Percentiles rank a stretch among this genome's conserved stretches.
Evolutionary conservation across 306 rosid species (phyloP).

Genomic region (Trifolium repens): DNA sequence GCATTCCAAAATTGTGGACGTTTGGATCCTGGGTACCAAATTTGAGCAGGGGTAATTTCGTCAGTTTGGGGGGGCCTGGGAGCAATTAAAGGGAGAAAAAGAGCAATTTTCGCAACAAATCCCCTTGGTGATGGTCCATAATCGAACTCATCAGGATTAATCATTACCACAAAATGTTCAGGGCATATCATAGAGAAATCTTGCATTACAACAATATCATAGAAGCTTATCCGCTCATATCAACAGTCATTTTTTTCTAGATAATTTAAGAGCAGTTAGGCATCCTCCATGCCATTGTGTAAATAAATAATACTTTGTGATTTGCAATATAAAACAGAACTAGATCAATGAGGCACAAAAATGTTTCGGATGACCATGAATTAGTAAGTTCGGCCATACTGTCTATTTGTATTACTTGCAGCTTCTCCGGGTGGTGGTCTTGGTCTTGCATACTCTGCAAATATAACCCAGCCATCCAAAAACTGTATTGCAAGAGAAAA

Average conservation of each 20-base stretch:
- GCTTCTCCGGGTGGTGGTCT: slow-evolving; percentile 60
- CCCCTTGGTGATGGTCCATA: too few species aligned
- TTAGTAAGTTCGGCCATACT: slow-evolving; percentile 54
- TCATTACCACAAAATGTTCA: not conserved
- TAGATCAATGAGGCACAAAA: slow-evolving; percentile 36
- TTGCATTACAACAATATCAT: slow-evolving; percentile 33
- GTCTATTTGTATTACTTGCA: slow-evolving; percentile 40
- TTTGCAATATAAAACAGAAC: slow-evolving; percentile 18
- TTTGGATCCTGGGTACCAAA: too few species aligned
- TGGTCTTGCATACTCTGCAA: slow-evolving; percentile 94
- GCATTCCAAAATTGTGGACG: too few species aligned
- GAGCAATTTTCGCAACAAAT: too few species aligned
- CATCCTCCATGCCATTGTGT: not conserved
- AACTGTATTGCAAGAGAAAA: slow-evolving; percentile 55
- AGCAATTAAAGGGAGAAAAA: too few species aligned
- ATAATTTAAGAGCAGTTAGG: slow-evolving; percentile 25
- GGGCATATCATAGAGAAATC: slow-evolving; percentile 1
- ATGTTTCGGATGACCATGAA: slow-evolving; percentile 30
- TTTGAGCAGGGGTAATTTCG: too few species aligned
- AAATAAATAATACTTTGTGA: slow-evolving; percentile 31
- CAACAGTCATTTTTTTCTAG: slow-evolving; percentile 15
- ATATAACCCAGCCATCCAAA: slow-evolving; percentile 98
- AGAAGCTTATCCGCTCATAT: slow-evolving; percentile 29
- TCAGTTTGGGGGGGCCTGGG: too few species aligned
- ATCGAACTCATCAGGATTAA: too few species aligned